Evolutionary conservation across 2,329 filamentous ascomycete species (phyloP), one percentile per base, ranked within the genome.

Genomic region (Coleophoma crateriformis): DNA sequence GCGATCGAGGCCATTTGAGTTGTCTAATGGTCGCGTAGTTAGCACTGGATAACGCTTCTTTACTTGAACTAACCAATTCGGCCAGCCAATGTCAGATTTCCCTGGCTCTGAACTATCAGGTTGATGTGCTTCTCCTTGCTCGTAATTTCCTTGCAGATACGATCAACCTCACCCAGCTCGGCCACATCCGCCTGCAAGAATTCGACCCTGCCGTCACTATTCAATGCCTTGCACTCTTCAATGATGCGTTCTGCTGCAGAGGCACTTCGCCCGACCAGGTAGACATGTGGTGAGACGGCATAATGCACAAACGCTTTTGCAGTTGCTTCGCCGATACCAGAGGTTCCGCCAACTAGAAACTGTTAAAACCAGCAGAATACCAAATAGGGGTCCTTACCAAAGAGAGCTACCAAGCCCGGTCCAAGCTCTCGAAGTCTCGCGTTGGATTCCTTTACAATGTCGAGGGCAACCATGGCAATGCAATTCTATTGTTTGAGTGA

Each of bases 101-200:
- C 78, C 2, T 71, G 71, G 1, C 70, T 77, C 47, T 81, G 68
- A 57, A 81, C 77, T 0, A 83, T 62, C 3, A 81, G 60, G 58
- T 83, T 80, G 51, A 84, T 69, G 22, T 69, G 68, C 35, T 65
- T 62, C 58, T 82, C 79, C 52, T 72, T 74, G 32, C 62, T 58
- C 51, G 65, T 67, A 50, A 84, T 77, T 46, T 79, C 69, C 7
- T 66, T 63, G 59, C 76, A 79, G 2, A 72, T 68, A 7, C 68
- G 61, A 54, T 79, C 76, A 3, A 79, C 75, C 20, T 68, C 70
- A 14, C 59, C 61, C n/a, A 80, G 57, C 35, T 78, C 63, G 32
- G 69, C 68, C 3, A 75, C 63, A 52, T 79, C 73, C n/a, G 64
- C 65, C 38, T 66, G 57, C 15, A 76, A 59, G 58, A 78, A 79